Conservation (phyloP, 75 land plant genomes). For the Picea sitchensis region DNA sequence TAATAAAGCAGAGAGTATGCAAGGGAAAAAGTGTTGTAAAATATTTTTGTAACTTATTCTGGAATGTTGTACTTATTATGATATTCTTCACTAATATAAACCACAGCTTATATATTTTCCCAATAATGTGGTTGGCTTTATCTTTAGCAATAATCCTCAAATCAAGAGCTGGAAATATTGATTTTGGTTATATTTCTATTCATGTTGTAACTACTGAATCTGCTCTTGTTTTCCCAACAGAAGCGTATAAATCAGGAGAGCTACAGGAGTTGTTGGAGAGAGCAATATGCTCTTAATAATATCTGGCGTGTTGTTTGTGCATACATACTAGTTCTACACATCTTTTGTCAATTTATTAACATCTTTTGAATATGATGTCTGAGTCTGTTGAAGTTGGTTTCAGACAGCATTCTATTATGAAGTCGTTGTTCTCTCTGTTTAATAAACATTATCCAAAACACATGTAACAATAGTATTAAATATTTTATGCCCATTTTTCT, state of each 20-base stretch:
- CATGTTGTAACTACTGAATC: not conserved
- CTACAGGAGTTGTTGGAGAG: constrained; percentile 81
- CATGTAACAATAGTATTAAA: not conserved
- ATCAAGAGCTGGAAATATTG: not conserved
- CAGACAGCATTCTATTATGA: not conserved
- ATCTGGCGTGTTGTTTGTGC: not conserved
- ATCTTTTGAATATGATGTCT: not conserved
- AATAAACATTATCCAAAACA: not conserved
- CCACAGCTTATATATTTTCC: not conserved
- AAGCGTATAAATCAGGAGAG: constrained; percentile 77
- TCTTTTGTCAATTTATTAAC: not conserved
- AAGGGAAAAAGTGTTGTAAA: not conserved
- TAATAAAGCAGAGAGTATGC: not conserved
- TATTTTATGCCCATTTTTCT: not conserved
- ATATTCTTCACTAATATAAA: not conserved
- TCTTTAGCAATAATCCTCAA: not conserved
- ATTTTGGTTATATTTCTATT: not conserved
- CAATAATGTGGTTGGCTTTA: not conserved
- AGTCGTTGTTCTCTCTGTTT: not conserved
- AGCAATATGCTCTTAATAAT: constrained; percentile 64
- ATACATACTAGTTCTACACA: not conserved
- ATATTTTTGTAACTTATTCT: not conserved
- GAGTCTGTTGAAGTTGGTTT: not conserved
- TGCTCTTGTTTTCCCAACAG: constrained; percentile 29
- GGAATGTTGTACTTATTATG: not conserved